Evolutionary conservation across 169 alveolate species (phyloP), one percentile per base, ranked within the genome.

Genomic region (Plasmodium adleri): DNA sequence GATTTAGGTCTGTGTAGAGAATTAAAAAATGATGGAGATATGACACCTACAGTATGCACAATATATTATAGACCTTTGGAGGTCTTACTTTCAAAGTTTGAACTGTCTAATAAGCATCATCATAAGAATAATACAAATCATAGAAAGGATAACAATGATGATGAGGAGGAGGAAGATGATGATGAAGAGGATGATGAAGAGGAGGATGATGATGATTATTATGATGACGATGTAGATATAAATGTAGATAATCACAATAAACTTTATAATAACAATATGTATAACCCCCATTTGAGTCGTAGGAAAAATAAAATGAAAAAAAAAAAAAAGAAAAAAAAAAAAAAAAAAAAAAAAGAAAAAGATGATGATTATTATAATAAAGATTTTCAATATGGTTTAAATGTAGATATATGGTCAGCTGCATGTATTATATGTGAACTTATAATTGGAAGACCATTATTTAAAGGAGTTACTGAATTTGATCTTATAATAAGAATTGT

Each of bases 1-100:
- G 98, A 97, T 80, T 93, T 96, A 91, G 98, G 98, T 3, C 92
- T 97, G 26, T 96, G 98, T 72, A 74, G 98, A 32, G 97, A 96
- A 92, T 74, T 94, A 78, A 93, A 96, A 70, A 75, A 88, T 72
- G 96, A 92, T 73, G 97, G 97, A 2, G 96, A 95, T 43, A 86
- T 94, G 67, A 96, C 98, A 0, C 98, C 97, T 43, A 96, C 97
- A 13, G 97, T 96, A 47, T 95, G 97, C 86, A 96, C 98, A 1
- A 90, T 96, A 89, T 96, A 94, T 75, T 96, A 96, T 56, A 70
- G 98, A 2, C 98, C 98, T 6, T 91, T 96, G 28, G 98, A 96
- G 60, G 97, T 96, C 8, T 74, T 94, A 1, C 88, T 94, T 26
- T 94, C 95, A 5, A 75, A 93, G 52, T 93, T 93, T 88, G 93